Evolutionary conservation across 2,329 filamentous ascomycete genomes (phyloP), one percentile per base, ranked within the genome.

Genomic region (Sarocladiaceae sp.): DNA sequence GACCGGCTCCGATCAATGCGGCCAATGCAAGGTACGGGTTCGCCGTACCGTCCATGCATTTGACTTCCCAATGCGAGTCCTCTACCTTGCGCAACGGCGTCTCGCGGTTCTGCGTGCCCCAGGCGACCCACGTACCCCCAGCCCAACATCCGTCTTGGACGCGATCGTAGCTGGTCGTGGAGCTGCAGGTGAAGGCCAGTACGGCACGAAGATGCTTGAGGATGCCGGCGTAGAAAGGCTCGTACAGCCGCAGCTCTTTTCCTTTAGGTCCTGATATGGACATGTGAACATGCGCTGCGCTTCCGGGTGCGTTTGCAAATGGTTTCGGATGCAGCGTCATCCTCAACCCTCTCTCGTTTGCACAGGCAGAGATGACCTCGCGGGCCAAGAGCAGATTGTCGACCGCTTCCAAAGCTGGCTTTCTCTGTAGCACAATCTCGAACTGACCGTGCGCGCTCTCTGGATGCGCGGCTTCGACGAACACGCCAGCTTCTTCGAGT

Each of bases 51-150:
- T 94, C 88, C n/a, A 91, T 56, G 45, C 76, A 79, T 56, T 88
- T 83, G 18, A 94, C 53, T 62, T 94, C 88, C 83, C 86, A 94
- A 55, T 88, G 82, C 16, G 78, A 80, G 2, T 61, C 66, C 3
- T 68, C 66, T 39, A 88, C 74, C 58, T 83, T 82, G 11, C 87
- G 76, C 9, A 94, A 67, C 1, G 87, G 83, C 4, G 79, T 72
- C 65, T 91, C 85, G 15, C 85, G 79, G 60, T 93, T 93, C 63
- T 93, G 82, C 4, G 80, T 85, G 11, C 88, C 88, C 87, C 86
- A 94, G 0, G 82, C 68, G 0, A 90, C 76, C 81, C 83, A 90
- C 6, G 80, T 76, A 0, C 85, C 85, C n/a, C 85, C 85, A 0
- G 85, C 76, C 87, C 86, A 93, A 47, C 68, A 69, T n/a, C 85